Percentiles rank a stretch among this genome's conserved stretches.
phyloP scores from a whole-genome alignment of 306 rosid genomes.

The Cucumis sativus region Cucumber_9930_V3 NC_026657.2:2798001-2798500 shows the following conservation, averaged over 20 bases:
- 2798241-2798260: conserved; percentile 19
- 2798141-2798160: conserved; percentile 12
- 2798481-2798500: conserved; percentile 65
- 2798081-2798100: conserved; percentile 38
- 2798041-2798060: conserved; percentile 20
- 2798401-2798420: conserved; percentile 27
- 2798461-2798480: not conserved
- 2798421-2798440: conserved; percentile 67
- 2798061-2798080: conserved; percentile 22
- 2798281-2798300: not conserved
- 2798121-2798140: not conserved
- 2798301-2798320: conserved; percentile 7
- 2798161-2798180: conserved; percentile 28
- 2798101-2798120: conserved; percentile 17
- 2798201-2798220: not conserved
- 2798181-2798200: conserved; percentile 2
- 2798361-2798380: conserved; percentile 14
- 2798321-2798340: conserved; percentile 15
- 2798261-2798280: not conserved
- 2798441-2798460: conserved; percentile 10
- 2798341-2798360: conserved; percentile 23
- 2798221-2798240: not conserved
- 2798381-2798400: conserved; percentile 20
- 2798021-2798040: conserved; percentile 34
- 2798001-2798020: conserved; percentile 36